Conservation (phyloP, 2,329 filamentous ascomycete genomes). For the Beauveria pseudobassiana region DNA sequence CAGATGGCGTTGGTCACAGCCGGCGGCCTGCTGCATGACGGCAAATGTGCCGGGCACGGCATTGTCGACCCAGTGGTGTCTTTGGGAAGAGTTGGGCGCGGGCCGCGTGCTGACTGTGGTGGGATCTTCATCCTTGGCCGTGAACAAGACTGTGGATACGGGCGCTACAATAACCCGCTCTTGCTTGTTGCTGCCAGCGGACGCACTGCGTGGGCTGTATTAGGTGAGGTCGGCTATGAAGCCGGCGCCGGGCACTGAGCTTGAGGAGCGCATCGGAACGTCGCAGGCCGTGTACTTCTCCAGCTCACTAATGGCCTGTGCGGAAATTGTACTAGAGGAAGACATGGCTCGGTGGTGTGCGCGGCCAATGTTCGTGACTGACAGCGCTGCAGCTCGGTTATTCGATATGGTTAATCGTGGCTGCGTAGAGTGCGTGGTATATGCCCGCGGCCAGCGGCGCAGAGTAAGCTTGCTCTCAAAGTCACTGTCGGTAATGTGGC, state of each 20-base stretch:
- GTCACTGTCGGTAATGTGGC: neutral
- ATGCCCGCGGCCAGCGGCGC: neutral
- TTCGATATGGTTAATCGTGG: neutral
- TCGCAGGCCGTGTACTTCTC: constrained; percentile 42
- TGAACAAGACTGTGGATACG: constrained; percentile 56
- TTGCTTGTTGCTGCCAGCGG: constrained; percentile 17
- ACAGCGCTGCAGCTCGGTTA: neutral
- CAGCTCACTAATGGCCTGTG: constrained; percentile 22
- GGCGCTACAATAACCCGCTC: constrained; percentile 37
- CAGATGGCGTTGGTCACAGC: constrained; percentile 63
- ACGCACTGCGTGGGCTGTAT: constrained; percentile 18
- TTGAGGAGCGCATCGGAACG: constrained; percentile 69
- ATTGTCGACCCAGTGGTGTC: constrained; percentile 63
- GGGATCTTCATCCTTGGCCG: constrained; percentile 41
- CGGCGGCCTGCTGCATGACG: constrained; percentile 57
- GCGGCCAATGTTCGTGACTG: neutral
- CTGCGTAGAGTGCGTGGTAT: neutral
- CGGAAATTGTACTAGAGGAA: constrained; percentile 9
- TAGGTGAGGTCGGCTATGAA: constrained; percentile 51
- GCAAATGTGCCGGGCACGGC: constrained; percentile 53
- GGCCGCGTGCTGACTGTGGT: constrained; percentile 18
- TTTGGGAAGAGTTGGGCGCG: constrained; percentile 43
- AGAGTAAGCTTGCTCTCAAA: neutral
- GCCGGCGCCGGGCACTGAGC: constrained; percentile 56
- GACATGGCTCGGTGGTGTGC: constrained; percentile 10